phyloP scores from a whole-genome alignment of 257 asterid genomes.

The Coffea canephora region DNA sequence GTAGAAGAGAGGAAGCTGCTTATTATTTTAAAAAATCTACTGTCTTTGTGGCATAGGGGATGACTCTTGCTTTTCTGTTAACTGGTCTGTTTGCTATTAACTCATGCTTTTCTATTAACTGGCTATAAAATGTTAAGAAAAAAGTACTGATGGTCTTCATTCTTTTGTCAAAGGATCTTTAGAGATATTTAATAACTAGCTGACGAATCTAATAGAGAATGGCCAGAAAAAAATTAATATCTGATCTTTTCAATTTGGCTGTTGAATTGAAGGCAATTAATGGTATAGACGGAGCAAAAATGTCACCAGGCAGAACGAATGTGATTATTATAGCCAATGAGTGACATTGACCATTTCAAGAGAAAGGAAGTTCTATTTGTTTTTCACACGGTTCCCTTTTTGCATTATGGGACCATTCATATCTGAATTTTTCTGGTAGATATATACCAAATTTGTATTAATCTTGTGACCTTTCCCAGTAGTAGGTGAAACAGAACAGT shows the following conservation, averaged over 20 bases:
- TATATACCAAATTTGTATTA: not conserved
- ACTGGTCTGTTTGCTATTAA: not conserved
- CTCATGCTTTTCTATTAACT: not conserved
- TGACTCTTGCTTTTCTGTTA: not conserved
- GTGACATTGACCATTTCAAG: not conserved
- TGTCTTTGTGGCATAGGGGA: not conserved
- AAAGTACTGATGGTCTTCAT: not conserved
- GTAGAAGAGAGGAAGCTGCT: not conserved
- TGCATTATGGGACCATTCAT: not conserved
- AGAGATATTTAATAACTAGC: not conserved
- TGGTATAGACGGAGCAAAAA: not conserved
- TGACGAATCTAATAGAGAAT: not conserved
- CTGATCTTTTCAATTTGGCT: not conserved
- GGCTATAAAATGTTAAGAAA: not conserved
- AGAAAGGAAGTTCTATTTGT: not conserved
- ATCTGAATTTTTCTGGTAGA: not conserved
- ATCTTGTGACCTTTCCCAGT: not conserved
- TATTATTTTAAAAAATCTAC: not conserved
- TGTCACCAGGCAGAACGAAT: not conserved
- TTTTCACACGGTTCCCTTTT: not conserved
- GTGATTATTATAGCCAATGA: not conserved
- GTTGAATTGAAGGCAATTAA: not conserved
- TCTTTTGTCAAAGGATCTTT: not conserved
- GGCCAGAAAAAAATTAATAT: not conserved
- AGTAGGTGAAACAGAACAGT: not conserved